Evolutionary conservation across 495 filamentous ascomycete genomes (phyloP).

Genomic region (Hypoxylon perforatum): DNA sequence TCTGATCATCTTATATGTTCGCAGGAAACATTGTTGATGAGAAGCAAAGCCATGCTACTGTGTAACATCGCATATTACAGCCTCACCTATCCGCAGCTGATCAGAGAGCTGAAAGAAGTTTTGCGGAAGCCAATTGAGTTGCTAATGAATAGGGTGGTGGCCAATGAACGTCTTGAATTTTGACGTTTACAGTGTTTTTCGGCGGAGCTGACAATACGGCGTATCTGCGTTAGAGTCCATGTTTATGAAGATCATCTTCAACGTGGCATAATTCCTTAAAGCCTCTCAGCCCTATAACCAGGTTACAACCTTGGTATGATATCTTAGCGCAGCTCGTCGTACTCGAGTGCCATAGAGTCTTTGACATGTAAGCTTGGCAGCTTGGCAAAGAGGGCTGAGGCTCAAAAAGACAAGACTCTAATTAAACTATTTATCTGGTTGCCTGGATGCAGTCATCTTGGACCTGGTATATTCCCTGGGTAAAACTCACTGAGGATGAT

Average conservation of each 20-base stretch:
- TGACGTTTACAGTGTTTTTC: constrained; percentile 1
- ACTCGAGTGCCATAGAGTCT: neutral
- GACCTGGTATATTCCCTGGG: too few relatives aligned
- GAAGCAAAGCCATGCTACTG: neutral
- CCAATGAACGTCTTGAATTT: constrained; percentile 10
- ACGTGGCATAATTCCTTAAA: neutral
- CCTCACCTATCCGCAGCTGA: constrained; percentile 14
- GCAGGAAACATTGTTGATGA: neutral
- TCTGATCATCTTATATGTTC: constrained; percentile 12
- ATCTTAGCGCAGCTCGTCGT: neutral
- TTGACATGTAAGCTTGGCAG: too few relatives aligned
- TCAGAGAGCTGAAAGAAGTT: constrained; percentile 7
- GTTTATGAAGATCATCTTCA: constrained; percentile 10
- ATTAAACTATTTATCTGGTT: too few relatives aligned
- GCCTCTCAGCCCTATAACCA: constrained; percentile 20
- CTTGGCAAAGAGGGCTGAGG: too few relatives aligned
- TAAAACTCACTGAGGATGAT: too few relatives aligned
- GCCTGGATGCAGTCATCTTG: too few relatives aligned
- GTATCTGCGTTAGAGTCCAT: constrained; percentile 20
- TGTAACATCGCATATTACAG: constrained; percentile 11
- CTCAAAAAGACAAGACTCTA: too few relatives aligned
- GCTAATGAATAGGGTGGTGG: constrained; percentile 1
- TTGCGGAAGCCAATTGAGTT: constrained; percentile 4
- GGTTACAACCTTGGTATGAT: constrained; percentile 14
- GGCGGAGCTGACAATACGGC: constrained; percentile 23